A percentile compares a stretch with the other conserved stretches of the same genome.
Evolutionary conservation across 306 rosid genomes (phyloP).

Genomic region (Vachellia pachyceras): DNA sequence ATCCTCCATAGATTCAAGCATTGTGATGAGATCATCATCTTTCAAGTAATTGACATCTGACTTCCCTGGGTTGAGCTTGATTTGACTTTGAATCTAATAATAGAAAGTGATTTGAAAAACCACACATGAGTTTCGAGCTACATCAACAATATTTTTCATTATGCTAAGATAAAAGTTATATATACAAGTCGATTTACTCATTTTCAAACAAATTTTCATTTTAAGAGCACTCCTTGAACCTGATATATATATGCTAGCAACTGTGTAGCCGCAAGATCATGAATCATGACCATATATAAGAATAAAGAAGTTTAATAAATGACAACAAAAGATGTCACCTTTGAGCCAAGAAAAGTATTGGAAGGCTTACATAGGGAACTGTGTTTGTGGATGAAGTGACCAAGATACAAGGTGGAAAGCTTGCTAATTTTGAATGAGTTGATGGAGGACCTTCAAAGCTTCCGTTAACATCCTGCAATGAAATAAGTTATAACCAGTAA

Average conservation of each 20-base stretch:
- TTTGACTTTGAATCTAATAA: background rate
- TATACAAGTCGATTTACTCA: background rate
- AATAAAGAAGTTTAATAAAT: no score
- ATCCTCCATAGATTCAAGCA: constrained; percentile 23
- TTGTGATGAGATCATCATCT: background rate
- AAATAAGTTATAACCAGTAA: background rate
- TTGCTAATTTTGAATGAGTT: background rate
- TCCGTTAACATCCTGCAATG: background rate
- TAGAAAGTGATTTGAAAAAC: background rate
- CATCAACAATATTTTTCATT: background rate
- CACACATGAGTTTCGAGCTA: background rate
- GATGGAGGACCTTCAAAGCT: background rate
- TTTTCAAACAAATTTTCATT: background rate
- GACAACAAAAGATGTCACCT: background rate
- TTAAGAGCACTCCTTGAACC: no score
- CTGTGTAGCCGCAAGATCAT: background rate
- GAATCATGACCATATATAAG: background rate
- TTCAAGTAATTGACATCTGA: background rate
- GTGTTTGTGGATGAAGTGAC: background rate
- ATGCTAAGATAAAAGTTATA: background rate
- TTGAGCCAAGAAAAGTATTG: background rate
- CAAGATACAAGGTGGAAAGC: background rate
- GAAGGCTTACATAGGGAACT: background rate
- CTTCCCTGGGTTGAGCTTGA: background rate
- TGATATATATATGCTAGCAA: no score